phyloP scores from a whole-genome alignment of 2,329 filamentous ascomycete species.

The Paecilomyces formosus region DNA sequence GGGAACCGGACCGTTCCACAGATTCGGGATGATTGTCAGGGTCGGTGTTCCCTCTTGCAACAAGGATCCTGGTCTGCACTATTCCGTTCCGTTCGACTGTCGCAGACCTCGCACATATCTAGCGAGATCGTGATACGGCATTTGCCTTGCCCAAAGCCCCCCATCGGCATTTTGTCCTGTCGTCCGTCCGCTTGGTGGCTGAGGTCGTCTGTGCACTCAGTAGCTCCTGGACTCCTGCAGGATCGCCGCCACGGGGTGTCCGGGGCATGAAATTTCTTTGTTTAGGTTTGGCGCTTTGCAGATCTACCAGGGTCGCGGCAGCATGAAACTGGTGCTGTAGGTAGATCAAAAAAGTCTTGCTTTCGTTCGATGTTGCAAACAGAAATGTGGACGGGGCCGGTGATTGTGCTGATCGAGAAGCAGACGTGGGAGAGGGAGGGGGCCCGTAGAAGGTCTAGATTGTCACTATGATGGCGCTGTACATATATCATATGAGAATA shows the following conservation, averaged over 20 bases:
- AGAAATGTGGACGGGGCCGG: background rate
- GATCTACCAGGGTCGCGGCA: background rate
- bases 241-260: background rate
- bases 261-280: background rate
- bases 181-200: background rate
- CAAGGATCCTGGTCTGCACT: slow-evolving; percentile 7
- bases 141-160: background rate
- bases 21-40: background rate
- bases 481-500: background rate
- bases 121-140: background rate
- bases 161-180: background rate
- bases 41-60: background rate
- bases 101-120: slow-evolving; percentile 8
- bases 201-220: background rate
- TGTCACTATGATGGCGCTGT: background rate
- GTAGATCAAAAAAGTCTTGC: background rate
- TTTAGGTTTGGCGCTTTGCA: background rate
- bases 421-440: background rate
- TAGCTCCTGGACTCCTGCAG: background rate
- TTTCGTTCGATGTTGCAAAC: background rate
- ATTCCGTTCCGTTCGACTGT: slow-evolving; percentile 7
- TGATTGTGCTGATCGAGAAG: background rate
- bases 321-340: background rate
- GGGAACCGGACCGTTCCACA: background rate
- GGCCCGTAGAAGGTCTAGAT: background rate